Evolutionary conservation across 805 yeast species (phyloP), one percentile per base, ranked within the genome.

Genomic region (Saccharomycopsis fibuligera): DNA sequence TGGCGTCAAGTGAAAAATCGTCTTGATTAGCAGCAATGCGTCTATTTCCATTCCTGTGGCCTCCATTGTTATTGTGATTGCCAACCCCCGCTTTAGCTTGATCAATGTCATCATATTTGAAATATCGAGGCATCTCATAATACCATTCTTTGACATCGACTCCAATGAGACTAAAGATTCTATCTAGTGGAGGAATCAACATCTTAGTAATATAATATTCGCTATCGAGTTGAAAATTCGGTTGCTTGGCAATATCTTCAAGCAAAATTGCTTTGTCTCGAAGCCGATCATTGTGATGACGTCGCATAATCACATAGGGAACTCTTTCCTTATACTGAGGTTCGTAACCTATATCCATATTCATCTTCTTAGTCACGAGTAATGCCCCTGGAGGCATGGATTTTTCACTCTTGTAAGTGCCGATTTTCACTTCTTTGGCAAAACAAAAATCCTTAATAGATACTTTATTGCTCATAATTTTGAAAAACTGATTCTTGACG

Each of bases 321-420:
- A 93, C 87, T 41, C 98, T 68, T 62, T 93, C 97, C 47, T 76
- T 74, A 56, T 86, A 91, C 61, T 91, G 96, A 0, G 97, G 96
- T 57, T 79, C 89, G 1, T 83, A 74, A 35, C 95, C 66, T 16
- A 73, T 75, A 61, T 93, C 99, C 3, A 69, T 62, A 27, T 73
- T 73, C 63, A 79, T 75, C 51, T 73, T 74, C 54, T 75, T 74
- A 53, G 75, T 73, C n/a, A 93, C 83, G 1, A 93, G 73, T 12
- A 81, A 72, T 0, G 99, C 98, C 0, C 98, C 98, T 0, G 98
- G 93, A 0, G 99, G 99, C 2, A 88, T 74, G 45, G 79, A 73
- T 12, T 70, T 68, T 29, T 78, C 84, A 54, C 77, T 80, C 60
- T 85, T 85, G 62, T 93, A 93, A 0, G 83, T 72, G 0, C 98